Conservation (phyloP, 176 grass and related monocot genomes). For the Ensete glaucum region DNA sequence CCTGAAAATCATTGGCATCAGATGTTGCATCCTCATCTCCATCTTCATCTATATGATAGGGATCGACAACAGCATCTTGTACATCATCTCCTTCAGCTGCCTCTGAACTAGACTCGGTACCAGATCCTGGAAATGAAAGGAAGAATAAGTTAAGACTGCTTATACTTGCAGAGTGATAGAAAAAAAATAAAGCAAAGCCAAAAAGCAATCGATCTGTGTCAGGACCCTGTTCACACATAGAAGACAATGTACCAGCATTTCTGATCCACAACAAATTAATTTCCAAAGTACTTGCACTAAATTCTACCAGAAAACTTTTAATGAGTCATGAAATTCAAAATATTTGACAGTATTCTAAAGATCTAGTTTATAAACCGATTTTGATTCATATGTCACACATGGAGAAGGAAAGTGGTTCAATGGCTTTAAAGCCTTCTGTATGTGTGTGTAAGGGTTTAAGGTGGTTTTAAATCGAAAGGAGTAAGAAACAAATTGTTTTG, state of each 20-base stretch:
- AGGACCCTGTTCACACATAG: background rate
- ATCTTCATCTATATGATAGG: slow-evolving; percentile 2
- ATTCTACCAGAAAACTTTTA: background rate
- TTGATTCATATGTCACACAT: background rate
- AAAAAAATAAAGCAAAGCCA: background rate
- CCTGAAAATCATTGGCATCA: slow-evolving; percentile 6
- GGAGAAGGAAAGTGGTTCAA: too few relatives aligned
- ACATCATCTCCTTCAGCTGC: slow-evolving; percentile 18
- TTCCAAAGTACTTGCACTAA: background rate
- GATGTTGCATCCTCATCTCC: slow-evolving; percentile 16
- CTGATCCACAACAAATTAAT: background rate
- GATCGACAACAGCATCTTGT: background rate
- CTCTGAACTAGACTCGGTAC: slow-evolving; percentile 16
- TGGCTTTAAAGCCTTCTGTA: too few relatives aligned
- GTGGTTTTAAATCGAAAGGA: too few relatives aligned
- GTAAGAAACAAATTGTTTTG: too few relatives aligned
- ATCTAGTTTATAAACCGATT: background rate
- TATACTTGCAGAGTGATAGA: background rate
- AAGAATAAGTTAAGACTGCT: background rate
- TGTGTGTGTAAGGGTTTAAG: too few relatives aligned
- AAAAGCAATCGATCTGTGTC: background rate
- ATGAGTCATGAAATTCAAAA: background rate
- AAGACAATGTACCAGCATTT: background rate
- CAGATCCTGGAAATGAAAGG: slow-evolving; percentile 9
- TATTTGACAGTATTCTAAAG: background rate